Percentiles rank a stretch among this genome's conserved stretches.
phyloP scores from a whole-genome alignment of 176 grass and related monocot species.

The Avena eriantha region DNA sequence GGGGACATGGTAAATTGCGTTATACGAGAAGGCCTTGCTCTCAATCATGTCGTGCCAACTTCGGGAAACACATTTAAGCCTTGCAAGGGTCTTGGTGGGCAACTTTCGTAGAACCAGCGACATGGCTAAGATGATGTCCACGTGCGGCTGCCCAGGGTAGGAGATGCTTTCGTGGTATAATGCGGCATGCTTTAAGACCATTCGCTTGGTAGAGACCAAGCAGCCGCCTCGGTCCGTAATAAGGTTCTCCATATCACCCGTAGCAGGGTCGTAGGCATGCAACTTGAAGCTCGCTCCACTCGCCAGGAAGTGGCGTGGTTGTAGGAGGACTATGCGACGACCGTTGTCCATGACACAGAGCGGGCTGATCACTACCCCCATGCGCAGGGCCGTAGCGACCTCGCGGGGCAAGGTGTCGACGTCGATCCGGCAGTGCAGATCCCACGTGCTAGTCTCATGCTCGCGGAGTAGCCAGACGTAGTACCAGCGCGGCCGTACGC shows the following conservation, averaged over 20 bases:
- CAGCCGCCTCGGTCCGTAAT: not conserved
- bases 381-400: not conserved
- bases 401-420: not conserved
- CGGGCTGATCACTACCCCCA: not conserved
- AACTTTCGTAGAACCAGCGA: not conserved
- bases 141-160: not conserved
- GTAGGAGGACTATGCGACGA: not conserved
- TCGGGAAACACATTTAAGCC: not conserved
- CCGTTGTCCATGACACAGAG: not conserved
- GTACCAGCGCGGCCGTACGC: not conserved
- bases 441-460: not conserved
- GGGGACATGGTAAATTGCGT: not conserved
- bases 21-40: not conserved
- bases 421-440: not conserved
- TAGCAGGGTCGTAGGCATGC: not conserved
- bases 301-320: not conserved
- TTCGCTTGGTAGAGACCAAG: not conserved
- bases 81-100: not conserved
- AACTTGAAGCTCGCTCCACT: not conserved
- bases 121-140: conserved; percentile 13
- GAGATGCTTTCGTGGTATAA: not conserved
- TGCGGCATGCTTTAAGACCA: not conserved
- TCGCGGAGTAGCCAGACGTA: not conserved
- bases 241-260: not conserved
- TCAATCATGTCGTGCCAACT: not conserved